Evolutionary conservation across 352 stramenopile genomes (phyloP), one percentile per base, ranked within the genome.

Genomic region (Phytophthora vignae): DNA sequence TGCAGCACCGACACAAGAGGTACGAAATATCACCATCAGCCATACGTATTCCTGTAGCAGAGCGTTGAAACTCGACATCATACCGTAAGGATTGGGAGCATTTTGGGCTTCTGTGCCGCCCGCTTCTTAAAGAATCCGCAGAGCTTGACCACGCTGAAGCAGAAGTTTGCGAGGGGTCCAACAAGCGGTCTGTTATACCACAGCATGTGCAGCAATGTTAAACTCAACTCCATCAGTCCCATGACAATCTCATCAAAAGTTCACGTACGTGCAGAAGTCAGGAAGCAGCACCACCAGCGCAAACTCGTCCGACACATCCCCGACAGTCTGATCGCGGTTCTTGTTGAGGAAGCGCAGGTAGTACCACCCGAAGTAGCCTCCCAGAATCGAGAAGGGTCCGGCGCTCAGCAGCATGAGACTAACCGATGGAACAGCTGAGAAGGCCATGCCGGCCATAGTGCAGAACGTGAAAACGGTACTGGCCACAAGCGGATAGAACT

Each of bases 51-150:
- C 40, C 14, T 4, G 40, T 9, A 48, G 6, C 4, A 7, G 9
- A 44, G 4, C 7, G 15, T 11, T 21, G 22, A 9, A 11, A 10
- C 19, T 8, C 60, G 9, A 55, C 11, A 27, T 42, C 61, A 27
- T 78, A 92, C 86, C 55, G 78, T 83, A 19, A 93, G 63, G 27
- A 95, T 84, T 4, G 88, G 88, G 11, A 95, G 74, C 65, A 89
- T 79, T 55, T 80, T 75, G 1, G 82, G 64, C 4, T 88, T 82
- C 56, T 93, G 89, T 22, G 82, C 64, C 27, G 78, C 76, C 11
- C 88, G 88, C 48, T 89, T 87, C 76, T 94, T 95, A 64, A 95
- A 96, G 68, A 93, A 94, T 1, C 90, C 90, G 56, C 87, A 93
- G 8, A 96, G 79, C 64, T 93, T 93, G 44, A 85, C 78, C n/a